Percentiles rank a stretch among this genome's conserved stretches.
These are phyloP conservation scores for Pyrenophora graminea DNA, from an alignment of 2,329 filamentous ascomycete genomes.

Conservation along the genomic window DNA sequence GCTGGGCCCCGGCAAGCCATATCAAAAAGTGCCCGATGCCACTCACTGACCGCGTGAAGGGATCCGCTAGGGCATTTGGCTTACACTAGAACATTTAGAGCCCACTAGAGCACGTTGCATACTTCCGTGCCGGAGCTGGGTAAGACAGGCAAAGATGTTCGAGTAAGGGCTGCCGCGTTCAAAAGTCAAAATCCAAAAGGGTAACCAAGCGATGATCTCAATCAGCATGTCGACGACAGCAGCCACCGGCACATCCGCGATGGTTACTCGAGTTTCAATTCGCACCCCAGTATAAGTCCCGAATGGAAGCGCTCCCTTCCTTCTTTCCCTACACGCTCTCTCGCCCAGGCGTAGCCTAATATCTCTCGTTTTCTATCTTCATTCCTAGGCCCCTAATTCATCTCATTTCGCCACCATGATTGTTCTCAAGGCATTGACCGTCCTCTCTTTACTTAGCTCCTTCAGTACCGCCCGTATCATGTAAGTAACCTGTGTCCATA, in stretches of 20 bases:
- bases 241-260: background rate
- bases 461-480: slow-evolving; percentile 10
- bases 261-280: background rate
- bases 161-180: background rate
- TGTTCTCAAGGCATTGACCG: slow-evolving; percentile 14
- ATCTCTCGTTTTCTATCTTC: slow-evolving; percentile 9
- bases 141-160: background rate
- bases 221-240: slow-evolving; percentile 2
- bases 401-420: slow-evolving; percentile 6
- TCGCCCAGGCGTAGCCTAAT: background rate
- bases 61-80: too few relatives aligned
- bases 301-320: background rate
- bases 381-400: slow-evolving; percentile 1
- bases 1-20: too few relatives aligned
- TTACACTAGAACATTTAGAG: background rate
- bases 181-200: background rate
- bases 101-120: background rate
- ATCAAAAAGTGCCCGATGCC: too few relatives aligned
- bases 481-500: background rate
- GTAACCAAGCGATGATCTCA: slow-evolving; percentile 5
- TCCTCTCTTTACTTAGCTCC: slow-evolving; percentile 12
- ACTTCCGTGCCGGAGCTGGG: background rate
- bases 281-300: slow-evolving; percentile 8
- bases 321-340: background rate
- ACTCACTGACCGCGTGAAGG: too few relatives aligned